Base-by-base conservation (phyloP, 2,329 filamentous ascomycete species). In the Colletotrichum paranaense region DNA sequence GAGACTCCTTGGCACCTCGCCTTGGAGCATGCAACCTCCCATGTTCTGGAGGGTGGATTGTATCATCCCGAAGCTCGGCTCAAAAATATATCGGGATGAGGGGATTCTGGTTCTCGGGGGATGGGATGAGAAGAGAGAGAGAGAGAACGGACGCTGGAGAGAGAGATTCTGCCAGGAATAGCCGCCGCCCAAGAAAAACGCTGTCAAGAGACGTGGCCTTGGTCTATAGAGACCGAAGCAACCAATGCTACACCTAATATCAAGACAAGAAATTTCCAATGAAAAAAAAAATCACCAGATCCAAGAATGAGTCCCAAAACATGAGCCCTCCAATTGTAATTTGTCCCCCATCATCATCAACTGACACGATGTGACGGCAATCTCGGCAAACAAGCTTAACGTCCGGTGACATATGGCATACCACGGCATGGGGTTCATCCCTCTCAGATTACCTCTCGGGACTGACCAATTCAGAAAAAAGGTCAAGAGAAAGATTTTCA, bases 201-300 rank as follows among this genome's bases (percentile, higher is more conserved):
- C 69, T 64, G 65, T 69, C 53, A 64, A 69, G 42, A 69, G 59
- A 64, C 24, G 59, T 62, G 38, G 65, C 26, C 46, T 55, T 55
- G 60, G 70, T 49, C 58, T 49, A 70, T 55, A 42, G 70, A 56
- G 60, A 52, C 14, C 46, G 42, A 46, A 24, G 66, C 58, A n/a
- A 65, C 46, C 67, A 60, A 70, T 70, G 70, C 67, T 65, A 70
- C 70, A 70, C 46, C 67, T 66, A 70, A 70, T 73, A 67, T 73
- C 67, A 70, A 65, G 60, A 64, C n/a, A 16, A 19, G 63, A 49
- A 22, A 63, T 24, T 8, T 42, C 38, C 38, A 42, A 32, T 11
- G 11, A 28, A 53, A 60, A 46, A 42, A 30, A 32, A 22, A 24
- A 24, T 58, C 7, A 57, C 16, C 32, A 46, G 19, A 49, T 6